Base-by-base conservation (phyloP, 768 basidiomycete genomes). In the Leccinum rimulosum region DNA sequence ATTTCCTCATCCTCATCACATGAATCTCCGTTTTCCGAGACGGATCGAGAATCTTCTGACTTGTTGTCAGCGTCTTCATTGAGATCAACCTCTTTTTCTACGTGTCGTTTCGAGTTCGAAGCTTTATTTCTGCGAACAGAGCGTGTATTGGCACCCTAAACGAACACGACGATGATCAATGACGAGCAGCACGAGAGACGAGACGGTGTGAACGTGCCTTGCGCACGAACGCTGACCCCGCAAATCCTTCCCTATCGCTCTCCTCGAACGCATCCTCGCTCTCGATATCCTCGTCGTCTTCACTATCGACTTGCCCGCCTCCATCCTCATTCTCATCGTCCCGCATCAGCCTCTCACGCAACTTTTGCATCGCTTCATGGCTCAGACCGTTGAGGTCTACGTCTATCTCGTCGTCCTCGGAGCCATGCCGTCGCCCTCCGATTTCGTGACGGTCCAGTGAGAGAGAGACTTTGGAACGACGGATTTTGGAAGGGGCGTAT, bases 221-320 rank as follows among this genome's bases (percentile, higher is more conserved):
- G 52, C 64, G 65, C 43, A 70, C 64, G 60, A 81, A 80, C 14
- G 61, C 64, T 61, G 88, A 88, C 3, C 84, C 87, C 10, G 84
- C 85, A 73, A 86, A 93, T 3, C 80, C 76, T n/a, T 94, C 91
- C 58, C 86, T 86, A 35, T 92, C 91, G 56, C 83, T 85, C 69
- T 91, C 88, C 61, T 91, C 89, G 60, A 92, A 91, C 2, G 91
- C 93, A 61, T 80, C 86, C 66, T 95, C 93, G 61, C 86, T 89
- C 60, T 92, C 89, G 49, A 94, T 83, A 60, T 94, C 91, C 67
- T 94, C 91, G 67, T 95, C 93, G 62, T 95, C 89, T 1, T 75
- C 84, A 60, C 82, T 84, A 35, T 79, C 85, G 63, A 91, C 79
- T 61, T 67, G 72, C 58, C 36, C 56, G 9, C 30, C 51, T 4